Percentiles rank a stretch among this genome's conserved stretches.
These are phyloP conservation scores for Calcarisporium arbuscula DNA, from an alignment of 2,329 filamentous ascomycete species.

Conservation along the genomic window DNA sequence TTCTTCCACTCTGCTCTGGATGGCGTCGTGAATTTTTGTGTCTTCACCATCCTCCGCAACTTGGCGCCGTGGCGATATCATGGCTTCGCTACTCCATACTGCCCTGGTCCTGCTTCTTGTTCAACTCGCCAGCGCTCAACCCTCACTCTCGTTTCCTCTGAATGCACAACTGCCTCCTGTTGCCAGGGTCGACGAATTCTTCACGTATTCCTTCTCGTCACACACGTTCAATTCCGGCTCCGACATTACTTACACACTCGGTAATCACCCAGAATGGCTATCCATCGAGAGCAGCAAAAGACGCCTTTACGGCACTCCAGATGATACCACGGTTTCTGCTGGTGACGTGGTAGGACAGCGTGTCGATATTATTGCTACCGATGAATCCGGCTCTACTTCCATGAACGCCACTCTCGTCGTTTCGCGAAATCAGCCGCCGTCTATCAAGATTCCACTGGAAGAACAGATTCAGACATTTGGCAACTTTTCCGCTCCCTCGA, in stretches of 20 bases:
- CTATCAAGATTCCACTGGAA: constrained; percentile 48
- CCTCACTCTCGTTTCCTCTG: constrained; percentile 59
- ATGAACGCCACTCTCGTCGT: constrained; percentile 68
- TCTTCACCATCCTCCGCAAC: constrained; percentile 15
- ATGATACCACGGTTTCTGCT: constrained; percentile 37
- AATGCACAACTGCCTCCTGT: constrained; percentile 81
- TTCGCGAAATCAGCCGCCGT: constrained; percentile 49
- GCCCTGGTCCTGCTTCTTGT: constrained; percentile 21
- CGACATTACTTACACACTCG: constrained; percentile 60
- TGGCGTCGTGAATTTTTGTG: constrained; percentile 11
- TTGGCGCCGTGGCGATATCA: constrained; percentile 16
- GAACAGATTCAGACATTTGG: constrained; percentile 54
- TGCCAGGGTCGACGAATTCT: constrained; percentile 60
- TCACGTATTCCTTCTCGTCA: constrained; percentile 64
- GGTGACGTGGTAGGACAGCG: constrained; percentile 50
- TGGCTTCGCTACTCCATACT: constrained; percentile 22
- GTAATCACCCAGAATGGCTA: constrained; percentile 66
- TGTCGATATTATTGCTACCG: constrained; percentile 65
- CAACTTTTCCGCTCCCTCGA: constrained; percentile 52
- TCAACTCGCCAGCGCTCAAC: constrained; percentile 28
- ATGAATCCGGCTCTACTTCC: constrained; percentile 54
- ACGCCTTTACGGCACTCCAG: constrained; percentile 66
- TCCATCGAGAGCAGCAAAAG: constrained; percentile 59
- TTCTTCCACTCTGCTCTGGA: constrained; percentile 1
- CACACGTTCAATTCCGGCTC: constrained; percentile 67